Percentiles rank a stretch among this genome's conserved stretches.
Conservation (phyloP, 352 stramenopile species). For the Thalassiosira gravida region DNA sequence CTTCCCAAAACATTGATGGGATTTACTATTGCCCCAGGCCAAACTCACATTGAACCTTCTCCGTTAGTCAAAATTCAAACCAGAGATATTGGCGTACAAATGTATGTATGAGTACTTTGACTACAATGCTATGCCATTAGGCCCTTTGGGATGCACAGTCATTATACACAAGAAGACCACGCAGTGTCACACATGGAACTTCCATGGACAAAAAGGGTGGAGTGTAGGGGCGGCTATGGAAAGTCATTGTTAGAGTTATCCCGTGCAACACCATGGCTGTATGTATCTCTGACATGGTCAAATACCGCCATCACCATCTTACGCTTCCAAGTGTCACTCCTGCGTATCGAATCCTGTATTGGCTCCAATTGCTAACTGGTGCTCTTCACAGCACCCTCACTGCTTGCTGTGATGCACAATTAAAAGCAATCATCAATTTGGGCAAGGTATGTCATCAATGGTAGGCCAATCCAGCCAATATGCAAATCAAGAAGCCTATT, state of each 20-base stretch:
- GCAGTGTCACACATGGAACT: constrained; percentile 18
- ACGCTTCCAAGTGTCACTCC: not conserved
- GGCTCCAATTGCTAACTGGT: not conserved
- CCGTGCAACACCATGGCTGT: constrained; percentile 19
- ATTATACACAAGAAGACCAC: not conserved
- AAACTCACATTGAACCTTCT: constrained; percentile 59
- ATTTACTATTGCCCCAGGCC: constrained; percentile 45
- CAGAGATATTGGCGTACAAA: constrained; percentile 47
- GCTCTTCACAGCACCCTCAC: not conserved
- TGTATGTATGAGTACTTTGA: constrained; percentile 34
- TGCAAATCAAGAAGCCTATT: too few species aligned
- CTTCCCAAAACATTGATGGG: constrained; percentile 28
- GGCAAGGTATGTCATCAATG: too few species aligned
- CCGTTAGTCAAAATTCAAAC: constrained; percentile 34
- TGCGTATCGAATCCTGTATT: not conserved
- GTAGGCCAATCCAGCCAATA: too few species aligned
- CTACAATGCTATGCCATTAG: constrained; percentile 55
- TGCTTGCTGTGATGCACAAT: not conserved
- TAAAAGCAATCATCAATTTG: not conserved
- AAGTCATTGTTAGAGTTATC: constrained; percentile 36
- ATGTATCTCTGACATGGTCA: not conserved
- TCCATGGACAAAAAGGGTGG: constrained; percentile 42
- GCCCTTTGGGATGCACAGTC: constrained; percentile 32
- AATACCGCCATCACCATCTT: constrained; percentile 1
- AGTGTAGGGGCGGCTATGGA: too few species aligned